Conservation (phyloP, 2,329 filamentous ascomycete species). For the Colletotrichum noveboracense region DNA sequence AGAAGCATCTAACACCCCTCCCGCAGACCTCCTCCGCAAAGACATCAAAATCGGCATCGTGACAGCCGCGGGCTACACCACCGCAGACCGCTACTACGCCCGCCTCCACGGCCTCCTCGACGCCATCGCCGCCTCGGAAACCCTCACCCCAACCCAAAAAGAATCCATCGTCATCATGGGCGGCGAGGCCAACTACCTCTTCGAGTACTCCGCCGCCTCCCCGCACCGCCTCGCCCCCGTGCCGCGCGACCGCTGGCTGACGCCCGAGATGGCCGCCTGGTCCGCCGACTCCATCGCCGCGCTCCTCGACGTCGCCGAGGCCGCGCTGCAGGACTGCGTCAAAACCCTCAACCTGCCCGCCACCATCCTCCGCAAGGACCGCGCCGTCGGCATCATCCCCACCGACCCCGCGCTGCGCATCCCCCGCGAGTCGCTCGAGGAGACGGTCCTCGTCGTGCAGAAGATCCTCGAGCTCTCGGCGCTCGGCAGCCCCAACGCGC, state of each 20-base stretch:
- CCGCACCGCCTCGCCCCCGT: slow-evolving; percentile 74
- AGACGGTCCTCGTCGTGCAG: slow-evolving; percentile 93
- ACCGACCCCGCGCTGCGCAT: slow-evolving; percentile 69
- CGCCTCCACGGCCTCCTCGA: slow-evolving; percentile 88
- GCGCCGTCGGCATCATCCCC: slow-evolving; percentile 81
- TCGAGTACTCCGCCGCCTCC: slow-evolving; percentile 72
- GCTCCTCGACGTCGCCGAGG: slow-evolving; percentile 89
- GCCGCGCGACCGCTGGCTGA: slow-evolving; percentile 71
- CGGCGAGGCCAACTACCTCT: slow-evolving; percentile 95
- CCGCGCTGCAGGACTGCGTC: slow-evolving; percentile 81
- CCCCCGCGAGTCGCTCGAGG: slow-evolving; percentile 87
- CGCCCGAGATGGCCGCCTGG: slow-evolving; percentile 80
- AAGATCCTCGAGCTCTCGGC: slow-evolving; percentile 85
- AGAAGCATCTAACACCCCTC: background rate
- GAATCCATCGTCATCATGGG: slow-evolving; percentile 89
- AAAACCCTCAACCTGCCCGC: slow-evolving; percentile 81
- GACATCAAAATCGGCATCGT: slow-evolving; percentile 92
- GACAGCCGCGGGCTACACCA: slow-evolving; percentile 93
- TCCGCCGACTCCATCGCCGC: slow-evolving; percentile 76
- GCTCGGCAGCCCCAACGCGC: slow-evolving; percentile 38
- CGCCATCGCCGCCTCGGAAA: slow-evolving; percentile 66
- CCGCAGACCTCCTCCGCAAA: slow-evolving; percentile 70
- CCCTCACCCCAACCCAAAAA: slow-evolving; percentile 70
- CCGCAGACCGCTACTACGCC: slow-evolving; percentile 83
- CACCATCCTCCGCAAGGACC: slow-evolving; percentile 83